Conservation (phyloP, 306 rosid genomes). For the Quercus dentata region DNA sequence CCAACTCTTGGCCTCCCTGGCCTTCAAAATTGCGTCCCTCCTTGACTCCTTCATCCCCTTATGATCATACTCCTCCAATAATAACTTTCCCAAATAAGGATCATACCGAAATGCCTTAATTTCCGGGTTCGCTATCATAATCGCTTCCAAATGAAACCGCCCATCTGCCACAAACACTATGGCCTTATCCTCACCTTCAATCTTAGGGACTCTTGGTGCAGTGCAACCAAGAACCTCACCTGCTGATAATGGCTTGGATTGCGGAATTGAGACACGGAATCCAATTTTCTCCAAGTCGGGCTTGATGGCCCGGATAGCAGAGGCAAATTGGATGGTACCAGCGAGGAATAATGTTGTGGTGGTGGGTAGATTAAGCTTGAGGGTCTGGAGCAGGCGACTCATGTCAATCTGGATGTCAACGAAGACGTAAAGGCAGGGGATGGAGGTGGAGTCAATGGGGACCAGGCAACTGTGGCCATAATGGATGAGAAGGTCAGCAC, state of each 20-base stretch:
- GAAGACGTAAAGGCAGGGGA: conserved; percentile 89
- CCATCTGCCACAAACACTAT: conserved; percentile 87
- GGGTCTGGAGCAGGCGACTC: conserved; percentile 48
- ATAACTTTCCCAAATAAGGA: conserved; percentile 78
- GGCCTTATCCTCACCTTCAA: conserved; percentile 35
- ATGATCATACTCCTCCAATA: conserved; percentile 87
- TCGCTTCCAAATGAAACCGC: conserved; percentile 86
- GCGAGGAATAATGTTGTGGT: conserved; percentile 53
- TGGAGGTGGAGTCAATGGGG: conserved; percentile 68
- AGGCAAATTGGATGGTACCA: conserved; percentile 83
- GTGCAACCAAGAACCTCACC: conserved; percentile 96
- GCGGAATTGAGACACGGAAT: conserved; percentile 74
- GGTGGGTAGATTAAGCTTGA: conserved; percentile 44
- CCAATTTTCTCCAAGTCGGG: conserved; percentile 68
- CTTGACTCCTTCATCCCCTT: conserved; percentile 74
- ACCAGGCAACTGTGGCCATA: conserved; percentile 79
- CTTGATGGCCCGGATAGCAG: conserved; percentile 68
- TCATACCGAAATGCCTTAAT: conserved; percentile 73
- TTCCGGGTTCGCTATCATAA: conserved; percentile 91
- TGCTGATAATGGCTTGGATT: conserved; percentile 79
- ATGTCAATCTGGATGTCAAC: conserved; percentile 77
- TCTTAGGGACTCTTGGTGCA: conserved; percentile 56
- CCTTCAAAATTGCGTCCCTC: conserved; percentile 55
- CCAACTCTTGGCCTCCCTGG: conserved; percentile 70
- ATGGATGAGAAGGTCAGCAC: conserved; percentile 45